Percentiles rank a stretch among this genome's conserved stretches.
phyloP scores from a whole-genome alignment of 2,329 filamentous ascomycete species.

The Colletotrichum scovillei region DNA sequence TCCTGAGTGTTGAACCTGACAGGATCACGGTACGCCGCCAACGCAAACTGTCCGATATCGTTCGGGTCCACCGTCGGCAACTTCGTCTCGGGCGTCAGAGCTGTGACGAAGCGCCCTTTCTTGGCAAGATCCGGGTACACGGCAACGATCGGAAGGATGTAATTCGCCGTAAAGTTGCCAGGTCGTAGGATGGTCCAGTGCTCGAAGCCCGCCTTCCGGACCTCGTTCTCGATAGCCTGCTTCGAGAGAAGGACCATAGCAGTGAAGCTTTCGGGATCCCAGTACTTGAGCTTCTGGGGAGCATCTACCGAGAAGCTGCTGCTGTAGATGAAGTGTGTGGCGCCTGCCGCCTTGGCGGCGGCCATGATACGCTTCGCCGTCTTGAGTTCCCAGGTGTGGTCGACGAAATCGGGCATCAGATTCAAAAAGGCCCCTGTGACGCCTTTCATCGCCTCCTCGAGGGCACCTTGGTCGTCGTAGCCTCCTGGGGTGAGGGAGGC shows the following conservation, averaged over 20 bases:
- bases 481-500: conserved; percentile 46
- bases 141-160: conserved; percentile 52
- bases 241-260: conserved; percentile 52
- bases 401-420: conserved; percentile 45
- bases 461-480: conserved; percentile 46
- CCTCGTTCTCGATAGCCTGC: conserved; percentile 51
- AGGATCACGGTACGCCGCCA: conserved; percentile 55
- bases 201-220: conserved; percentile 50
- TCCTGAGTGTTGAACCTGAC: conserved; percentile 51
- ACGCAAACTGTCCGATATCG: conserved; percentile 59
- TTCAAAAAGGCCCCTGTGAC: conserved; percentile 49
- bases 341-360: conserved; percentile 50
- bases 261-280: conserved; percentile 42
- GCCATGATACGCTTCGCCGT: conserved; percentile 47
- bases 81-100: conserved; percentile 46
- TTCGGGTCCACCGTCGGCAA: conserved; percentile 57
- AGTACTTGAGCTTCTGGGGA: conserved; percentile 41
- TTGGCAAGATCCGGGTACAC: conserved; percentile 53
- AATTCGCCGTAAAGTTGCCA: conserved; percentile 64
- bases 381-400: conserved; percentile 43
- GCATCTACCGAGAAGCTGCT: conserved; percentile 45
- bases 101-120: conserved; percentile 50
- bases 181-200: conserved; percentile 62
- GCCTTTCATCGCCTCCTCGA: conserved; percentile 44
- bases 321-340: conserved; percentile 51